phyloP scores from a whole-genome alignment of 805 yeast genomes.

The Kazachstania martiniae region DNA sequence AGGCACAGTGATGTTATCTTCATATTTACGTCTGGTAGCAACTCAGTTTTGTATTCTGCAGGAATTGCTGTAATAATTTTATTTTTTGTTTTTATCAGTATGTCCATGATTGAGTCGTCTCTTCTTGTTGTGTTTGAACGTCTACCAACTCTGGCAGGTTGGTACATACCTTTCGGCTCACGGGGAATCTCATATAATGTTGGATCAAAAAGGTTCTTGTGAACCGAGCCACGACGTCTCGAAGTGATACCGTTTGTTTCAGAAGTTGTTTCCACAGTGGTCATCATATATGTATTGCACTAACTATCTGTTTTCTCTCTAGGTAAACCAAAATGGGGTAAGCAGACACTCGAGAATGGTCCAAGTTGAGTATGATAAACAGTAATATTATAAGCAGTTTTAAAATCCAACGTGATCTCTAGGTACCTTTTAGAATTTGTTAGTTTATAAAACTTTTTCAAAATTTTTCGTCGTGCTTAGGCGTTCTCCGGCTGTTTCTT shows the following conservation, averaged over 20 bases:
- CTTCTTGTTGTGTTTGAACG: not conserved
- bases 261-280: not conserved
- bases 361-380: too few species aligned
- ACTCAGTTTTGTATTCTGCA: not conserved
- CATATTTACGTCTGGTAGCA: constrained; percentile 29
- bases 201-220: constrained; percentile 18
- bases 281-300: constrained; percentile 1
- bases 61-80: not conserved
- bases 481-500: too few species aligned
- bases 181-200: constrained; percentile 10
- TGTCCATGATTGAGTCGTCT: not conserved
- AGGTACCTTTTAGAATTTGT: too few species aligned
- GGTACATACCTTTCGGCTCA: constrained; percentile 7
- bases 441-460: too few species aligned
- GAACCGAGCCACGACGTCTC: constrained; percentile 11
- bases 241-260: not conserved
- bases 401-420: too few species aligned
- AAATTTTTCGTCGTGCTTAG: too few species aligned
- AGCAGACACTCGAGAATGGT: too few species aligned
- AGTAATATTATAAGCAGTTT: too few species aligned
- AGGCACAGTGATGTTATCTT: constrained; percentile 48
- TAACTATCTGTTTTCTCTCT: too few species aligned
- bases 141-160: constrained; percentile 1
- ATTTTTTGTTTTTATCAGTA: not conserved
- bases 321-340: too few species aligned